phyloP scores from a whole-genome alignment of 257 asterid species.

The Forsythia viridissima region DNA sequence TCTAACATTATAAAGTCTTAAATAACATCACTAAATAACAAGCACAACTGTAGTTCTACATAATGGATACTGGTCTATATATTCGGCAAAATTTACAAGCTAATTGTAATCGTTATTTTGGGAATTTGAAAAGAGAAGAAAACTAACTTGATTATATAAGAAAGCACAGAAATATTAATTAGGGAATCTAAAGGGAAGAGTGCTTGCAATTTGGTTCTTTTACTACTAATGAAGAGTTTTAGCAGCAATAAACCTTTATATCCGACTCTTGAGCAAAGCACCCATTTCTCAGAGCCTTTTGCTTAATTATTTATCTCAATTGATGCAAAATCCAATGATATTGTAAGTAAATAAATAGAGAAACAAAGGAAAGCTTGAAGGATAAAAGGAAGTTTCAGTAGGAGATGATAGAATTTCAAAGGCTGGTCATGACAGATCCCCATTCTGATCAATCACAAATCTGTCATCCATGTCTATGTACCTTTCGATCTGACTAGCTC shows the following conservation, averaged over 20 bases:
- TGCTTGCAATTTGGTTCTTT: not conserved
- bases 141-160: not conserved
- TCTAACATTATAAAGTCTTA: not conserved
- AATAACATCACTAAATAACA: constrained; percentile 2
- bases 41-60: not conserved
- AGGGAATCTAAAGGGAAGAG: not conserved
- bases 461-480: not conserved
- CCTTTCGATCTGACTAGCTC: not conserved
- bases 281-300: not conserved
- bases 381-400: not conserved
- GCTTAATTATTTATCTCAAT: not conserved
- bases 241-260: not conserved
- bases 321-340: not conserved
- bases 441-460: not conserved
- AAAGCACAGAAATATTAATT: not conserved
- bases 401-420: not conserved
- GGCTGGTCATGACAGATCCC: not conserved
- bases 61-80: not conserved
- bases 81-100: not conserved
- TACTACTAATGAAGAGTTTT: not conserved
- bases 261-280: not conserved
- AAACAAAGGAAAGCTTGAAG: not conserved
- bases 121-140: not conserved
- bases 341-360: not conserved
- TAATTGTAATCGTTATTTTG: not conserved